A percentile compares a stretch with the other conserved stretches of the same genome.
These are phyloP conservation scores for Blastocystis sp. DNA, from an alignment of 352 stramenopile species.

Conservation along the genomic window DNA sequence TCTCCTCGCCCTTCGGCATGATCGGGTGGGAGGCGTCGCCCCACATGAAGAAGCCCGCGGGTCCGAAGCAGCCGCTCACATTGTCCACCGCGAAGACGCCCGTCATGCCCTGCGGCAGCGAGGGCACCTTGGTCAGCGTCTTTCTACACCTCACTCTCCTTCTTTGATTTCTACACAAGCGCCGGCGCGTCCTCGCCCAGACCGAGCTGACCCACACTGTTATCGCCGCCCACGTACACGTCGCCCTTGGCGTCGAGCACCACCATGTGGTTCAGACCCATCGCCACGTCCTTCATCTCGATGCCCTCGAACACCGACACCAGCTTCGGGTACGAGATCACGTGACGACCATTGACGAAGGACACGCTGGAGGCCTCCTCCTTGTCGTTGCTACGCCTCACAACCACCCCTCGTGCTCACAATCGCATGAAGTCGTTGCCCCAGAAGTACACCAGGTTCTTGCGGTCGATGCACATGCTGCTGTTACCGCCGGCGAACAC, in stretches of 20 bases:
- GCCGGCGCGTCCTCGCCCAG: neutral
- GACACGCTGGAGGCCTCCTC: neutral
- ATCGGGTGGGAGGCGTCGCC: neutral
- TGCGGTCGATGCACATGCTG: constrained; percentile 29
- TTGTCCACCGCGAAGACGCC: constrained; percentile 33
- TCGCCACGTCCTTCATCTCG: constrained; percentile 29
- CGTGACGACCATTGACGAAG: constrained; percentile 4
- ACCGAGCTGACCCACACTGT: constrained; percentile 5
- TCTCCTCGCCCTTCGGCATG: neutral
- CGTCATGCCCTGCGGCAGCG: constrained; percentile 33
- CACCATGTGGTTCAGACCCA: constrained; percentile 1
- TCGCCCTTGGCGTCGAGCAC: constrained; percentile 7
- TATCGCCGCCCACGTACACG: constrained; percentile 19
- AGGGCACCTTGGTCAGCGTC: constrained; percentile 2
- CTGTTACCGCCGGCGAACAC: constrained; percentile 44
- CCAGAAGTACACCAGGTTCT: constrained; percentile 20
- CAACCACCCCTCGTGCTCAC: neutral
- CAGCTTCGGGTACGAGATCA: constrained; percentile 16
- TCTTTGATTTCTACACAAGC: neutral
- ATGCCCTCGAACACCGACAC: neutral
- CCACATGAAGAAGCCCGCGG: constrained; percentile 41
- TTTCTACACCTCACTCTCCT: neutral
- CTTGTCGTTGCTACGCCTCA: neutral
- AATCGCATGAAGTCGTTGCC: constrained; percentile 15
- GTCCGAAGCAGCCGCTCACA: constrained; percentile 38